Percentiles rank a stretch among this genome's conserved stretches.
These are phyloP conservation scores for Diaporthe ilicicola DNA, from an alignment of 2,329 filamentous ascomycete species.

Conservation along the genomic window DNA sequence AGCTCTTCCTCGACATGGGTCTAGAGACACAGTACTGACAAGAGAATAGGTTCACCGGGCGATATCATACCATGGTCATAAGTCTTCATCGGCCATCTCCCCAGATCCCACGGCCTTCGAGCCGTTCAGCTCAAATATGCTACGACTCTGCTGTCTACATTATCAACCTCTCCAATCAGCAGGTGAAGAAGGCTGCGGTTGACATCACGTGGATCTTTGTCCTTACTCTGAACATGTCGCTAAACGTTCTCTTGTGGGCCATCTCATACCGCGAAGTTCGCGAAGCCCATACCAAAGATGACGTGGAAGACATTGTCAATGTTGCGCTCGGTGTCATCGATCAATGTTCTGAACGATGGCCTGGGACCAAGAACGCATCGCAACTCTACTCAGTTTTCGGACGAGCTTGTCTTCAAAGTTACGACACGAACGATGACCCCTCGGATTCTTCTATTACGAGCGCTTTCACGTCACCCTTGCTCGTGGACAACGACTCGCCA, in stretches of 20 bases:
- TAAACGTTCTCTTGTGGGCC: constrained; percentile 92
- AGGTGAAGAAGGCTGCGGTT: constrained; percentile 77
- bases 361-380: constrained; percentile 84
- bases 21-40: constrained; percentile 30
- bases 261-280: constrained; percentile 88
- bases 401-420: constrained; percentile 86
- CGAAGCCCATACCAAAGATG: constrained; percentile 73
- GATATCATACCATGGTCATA: constrained; percentile 88
- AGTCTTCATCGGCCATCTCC: constrained; percentile 91
- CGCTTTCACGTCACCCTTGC: constrained; percentile 55
- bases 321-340: constrained; percentile 81
- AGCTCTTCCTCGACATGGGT: constrained; percentile 25
- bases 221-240: constrained; percentile 86
- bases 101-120: constrained; percentile 85
- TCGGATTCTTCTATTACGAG: constrained; percentile 46
- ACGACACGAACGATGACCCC: constrained; percentile 67
- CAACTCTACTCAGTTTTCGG: constrained; percentile 89
- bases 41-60: constrained; percentile 65
- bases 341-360: constrained; percentile 87
- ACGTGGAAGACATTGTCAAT: constrained; percentile 79
- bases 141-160: constrained; percentile 85
- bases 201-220: constrained; percentile 96
- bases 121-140: constrained; percentile 80
- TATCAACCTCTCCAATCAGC: constrained; percentile 80
- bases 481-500: constrained; percentile 59